Percentiles rank a stretch among this genome's conserved stretches.
Evolutionary conservation across 345 rosid genomes (phyloP).

Genomic region (Eucalyptus marginata): DNA sequence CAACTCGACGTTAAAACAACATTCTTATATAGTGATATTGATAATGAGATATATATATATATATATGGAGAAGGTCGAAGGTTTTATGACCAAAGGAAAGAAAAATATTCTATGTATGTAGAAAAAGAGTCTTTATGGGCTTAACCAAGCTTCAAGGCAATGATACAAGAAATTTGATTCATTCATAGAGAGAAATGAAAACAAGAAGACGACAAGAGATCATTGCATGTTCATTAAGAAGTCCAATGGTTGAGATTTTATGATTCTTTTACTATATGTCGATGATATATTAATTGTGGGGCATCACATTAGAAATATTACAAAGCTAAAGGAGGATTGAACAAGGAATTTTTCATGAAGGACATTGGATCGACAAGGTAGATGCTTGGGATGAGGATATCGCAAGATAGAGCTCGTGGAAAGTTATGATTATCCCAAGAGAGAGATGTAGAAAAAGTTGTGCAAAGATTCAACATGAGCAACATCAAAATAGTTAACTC

Average conservation of each 20-base stretch:
- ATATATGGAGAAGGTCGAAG: background rate
- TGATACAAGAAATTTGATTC: background rate
- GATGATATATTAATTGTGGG: background rate
- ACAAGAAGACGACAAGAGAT: background rate
- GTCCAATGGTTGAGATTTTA: background rate
- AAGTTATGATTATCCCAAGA: background rate
- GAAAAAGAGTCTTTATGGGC: background rate
- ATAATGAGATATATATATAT: background rate
- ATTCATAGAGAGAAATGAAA: background rate
- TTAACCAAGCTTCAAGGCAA: background rate
- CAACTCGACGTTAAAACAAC: background rate
- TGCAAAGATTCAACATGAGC: background rate
- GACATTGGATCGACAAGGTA: background rate
- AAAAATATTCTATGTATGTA: background rate
- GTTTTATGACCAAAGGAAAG: background rate
- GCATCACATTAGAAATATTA: too few species aligned
- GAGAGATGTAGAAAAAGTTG: background rate
- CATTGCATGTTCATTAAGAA: background rate
- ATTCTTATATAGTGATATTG: background rate
- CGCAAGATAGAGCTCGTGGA: background rate
- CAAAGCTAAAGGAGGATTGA: background rate
- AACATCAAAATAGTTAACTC: background rate
- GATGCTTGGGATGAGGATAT: background rate
- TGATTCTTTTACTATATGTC: background rate
- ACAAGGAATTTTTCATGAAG: background rate